Evolutionary conservation across 139 green algal species (phyloP).

Genomic region (Eudorina sp.): DNA sequence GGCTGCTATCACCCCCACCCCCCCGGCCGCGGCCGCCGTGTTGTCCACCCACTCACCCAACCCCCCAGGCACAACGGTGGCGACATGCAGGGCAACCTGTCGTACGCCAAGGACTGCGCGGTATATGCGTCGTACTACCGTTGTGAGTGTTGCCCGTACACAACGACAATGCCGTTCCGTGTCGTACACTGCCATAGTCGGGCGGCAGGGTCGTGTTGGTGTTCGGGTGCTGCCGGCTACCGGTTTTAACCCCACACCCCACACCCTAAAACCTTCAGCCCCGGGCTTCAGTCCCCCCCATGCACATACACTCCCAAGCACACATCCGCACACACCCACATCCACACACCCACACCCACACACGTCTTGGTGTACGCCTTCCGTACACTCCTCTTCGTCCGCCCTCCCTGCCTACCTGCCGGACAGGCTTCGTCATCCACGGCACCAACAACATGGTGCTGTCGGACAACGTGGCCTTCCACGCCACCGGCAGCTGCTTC

Average conservation of each 20-base stretch:
- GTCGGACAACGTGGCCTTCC: slow-evolving; percentile 69
- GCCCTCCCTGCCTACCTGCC: background rate
- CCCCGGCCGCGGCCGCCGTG: no score
- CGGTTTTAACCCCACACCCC: no score
- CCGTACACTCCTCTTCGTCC: background rate
- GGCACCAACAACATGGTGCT: slow-evolving; percentile 60
- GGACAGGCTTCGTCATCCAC: slow-evolving; percentile 57
- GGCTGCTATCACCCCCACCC: background rate
- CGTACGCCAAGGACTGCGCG: slow-evolving; percentile 59
- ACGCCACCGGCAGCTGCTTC: slow-evolving; percentile 58
- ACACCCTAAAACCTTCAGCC: no score
- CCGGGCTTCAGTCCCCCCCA: no score
- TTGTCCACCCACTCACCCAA: background rate
- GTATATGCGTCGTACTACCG: slow-evolving; percentile 65
- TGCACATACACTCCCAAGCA: no score
- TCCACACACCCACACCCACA: background rate
- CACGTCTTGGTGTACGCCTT: background rate
- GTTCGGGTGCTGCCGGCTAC: no score
- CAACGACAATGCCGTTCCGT: background rate
- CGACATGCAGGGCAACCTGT: background rate
- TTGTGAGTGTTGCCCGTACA: slow-evolving; percentile 19
- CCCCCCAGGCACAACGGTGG: slow-evolving; percentile 34
- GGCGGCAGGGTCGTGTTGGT: no score
- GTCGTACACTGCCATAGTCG: no score
- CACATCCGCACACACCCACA: no score